phyloP scores from a whole-genome alignment of 2,329 filamentous ascomycete genomes.

The Keithomyces neogunnii region DNA sequence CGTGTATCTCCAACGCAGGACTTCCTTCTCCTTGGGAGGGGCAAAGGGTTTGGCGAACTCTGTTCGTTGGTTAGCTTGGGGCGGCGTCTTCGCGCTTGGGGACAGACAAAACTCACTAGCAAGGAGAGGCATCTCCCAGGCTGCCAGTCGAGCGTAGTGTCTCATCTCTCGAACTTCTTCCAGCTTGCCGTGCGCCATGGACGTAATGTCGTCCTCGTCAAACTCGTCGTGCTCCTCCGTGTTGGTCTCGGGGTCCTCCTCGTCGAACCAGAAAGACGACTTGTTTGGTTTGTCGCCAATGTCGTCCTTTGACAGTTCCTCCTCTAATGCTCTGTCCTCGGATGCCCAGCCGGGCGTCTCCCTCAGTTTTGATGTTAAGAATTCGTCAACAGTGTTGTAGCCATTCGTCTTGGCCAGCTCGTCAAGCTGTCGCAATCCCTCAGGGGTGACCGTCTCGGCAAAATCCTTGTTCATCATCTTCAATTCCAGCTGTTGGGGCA shows the following conservation, averaged over 20 bases:
- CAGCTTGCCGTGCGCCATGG: slow-evolving; percentile 75
- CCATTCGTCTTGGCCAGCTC: slow-evolving; percentile 26
- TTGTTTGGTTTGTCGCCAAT: slow-evolving; percentile 24
- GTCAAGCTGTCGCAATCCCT: slow-evolving; percentile 24
- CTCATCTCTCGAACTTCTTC: slow-evolving; percentile 82
- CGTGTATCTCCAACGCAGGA: slow-evolving; percentile 92
- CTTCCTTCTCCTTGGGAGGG: slow-evolving; percentile 56
- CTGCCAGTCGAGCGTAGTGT: slow-evolving; percentile 77
- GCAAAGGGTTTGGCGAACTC: slow-evolving; percentile 77
- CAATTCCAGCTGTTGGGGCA: slow-evolving; percentile 16
- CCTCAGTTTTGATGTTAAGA: slow-evolving; percentile 19
- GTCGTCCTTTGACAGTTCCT: slow-evolving; percentile 22
- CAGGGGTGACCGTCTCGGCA: slow-evolving; percentile 20
- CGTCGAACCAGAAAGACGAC: slow-evolving; percentile 39
- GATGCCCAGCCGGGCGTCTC: slow-evolving; percentile 20
- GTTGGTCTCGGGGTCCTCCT: slow-evolving; percentile 38
- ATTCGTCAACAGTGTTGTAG: slow-evolving; percentile 23
- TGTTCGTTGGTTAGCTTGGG: slow-evolving; percentile 27
- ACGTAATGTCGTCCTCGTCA: slow-evolving; percentile 76
- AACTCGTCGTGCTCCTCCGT: slow-evolving; percentile 53
- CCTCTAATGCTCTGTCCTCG: slow-evolving; percentile 23
- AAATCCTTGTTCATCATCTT: slow-evolving; percentile 22
- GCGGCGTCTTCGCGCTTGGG: background rate
- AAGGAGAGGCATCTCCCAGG: slow-evolving; percentile 93
- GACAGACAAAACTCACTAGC: slow-evolving; percentile 54